phyloP scores from a whole-genome alignment of 176 grass and related monocot species.

The Neostapfia colusana region DNA sequence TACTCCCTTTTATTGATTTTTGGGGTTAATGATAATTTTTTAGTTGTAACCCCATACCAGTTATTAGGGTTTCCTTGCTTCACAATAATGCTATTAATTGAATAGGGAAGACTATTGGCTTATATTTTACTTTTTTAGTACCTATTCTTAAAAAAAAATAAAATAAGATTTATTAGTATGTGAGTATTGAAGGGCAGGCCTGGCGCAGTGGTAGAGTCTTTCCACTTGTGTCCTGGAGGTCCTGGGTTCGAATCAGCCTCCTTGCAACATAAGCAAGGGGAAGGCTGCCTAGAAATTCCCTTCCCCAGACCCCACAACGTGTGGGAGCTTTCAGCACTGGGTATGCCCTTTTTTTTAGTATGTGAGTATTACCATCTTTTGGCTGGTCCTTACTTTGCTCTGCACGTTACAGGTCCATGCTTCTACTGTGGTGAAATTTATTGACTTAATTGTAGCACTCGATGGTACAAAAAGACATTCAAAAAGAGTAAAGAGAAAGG shows the following conservation, averaged over 20 bases:
- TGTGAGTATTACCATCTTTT: slow-evolving; percentile 3
- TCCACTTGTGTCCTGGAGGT: no score
- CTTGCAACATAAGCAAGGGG: no score
- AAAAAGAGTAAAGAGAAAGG: slow-evolving; percentile 66
- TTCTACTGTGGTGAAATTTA: slow-evolving; percentile 52
- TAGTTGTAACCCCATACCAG: background rate
- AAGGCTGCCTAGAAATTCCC: no score
- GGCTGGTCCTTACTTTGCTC: slow-evolving; percentile 24
- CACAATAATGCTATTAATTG: background rate
- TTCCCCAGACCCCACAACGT: no score
- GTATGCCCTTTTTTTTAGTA: background rate
- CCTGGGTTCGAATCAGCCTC: no score
- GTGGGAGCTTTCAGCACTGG: no score
- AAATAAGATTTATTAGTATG: background rate
- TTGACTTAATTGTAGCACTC: slow-evolving; percentile 59
- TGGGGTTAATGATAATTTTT: background rate
- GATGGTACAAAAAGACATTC: slow-evolving; percentile 35
- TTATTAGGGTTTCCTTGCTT: background rate
- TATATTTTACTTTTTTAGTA: background rate
- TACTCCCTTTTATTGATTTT: background rate
- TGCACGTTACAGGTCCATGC: slow-evolving; percentile 65
- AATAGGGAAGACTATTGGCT: background rate
- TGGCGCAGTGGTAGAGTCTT: no score
- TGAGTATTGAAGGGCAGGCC: no score
- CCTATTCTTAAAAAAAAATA: background rate